phyloP scores from a whole-genome alignment of 805 yeast species.

The Candida lessepsii region DNA sequence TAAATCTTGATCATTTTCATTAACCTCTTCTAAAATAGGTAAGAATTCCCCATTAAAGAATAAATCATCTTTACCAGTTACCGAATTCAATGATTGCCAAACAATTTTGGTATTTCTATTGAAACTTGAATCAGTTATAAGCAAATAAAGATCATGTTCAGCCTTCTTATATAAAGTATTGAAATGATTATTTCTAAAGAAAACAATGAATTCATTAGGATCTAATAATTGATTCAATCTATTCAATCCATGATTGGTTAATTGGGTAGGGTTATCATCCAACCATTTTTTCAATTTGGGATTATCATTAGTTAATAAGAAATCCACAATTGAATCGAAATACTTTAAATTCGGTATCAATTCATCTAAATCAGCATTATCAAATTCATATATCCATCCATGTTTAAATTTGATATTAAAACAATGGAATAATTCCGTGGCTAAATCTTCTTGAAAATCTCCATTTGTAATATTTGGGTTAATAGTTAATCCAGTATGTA shows the following conservation, averaged over 20 bases:
- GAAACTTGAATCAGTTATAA: conserved; percentile 77
- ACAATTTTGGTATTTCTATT: conserved; percentile 50
- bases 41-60: conserved; percentile 67
- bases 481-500: conserved; percentile 69
- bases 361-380: conserved; percentile 3
- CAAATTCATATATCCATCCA: conserved; percentile 61
- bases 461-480: conserved; percentile 63
- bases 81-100: conserved; percentile 77
- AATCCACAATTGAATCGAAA: conserved; percentile 59
- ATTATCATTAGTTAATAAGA: conserved; percentile 35
- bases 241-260: conserved; percentile 66
- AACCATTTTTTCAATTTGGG: conserved; percentile 35
- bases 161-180: conserved; percentile 60
- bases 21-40: conserved; percentile 34
- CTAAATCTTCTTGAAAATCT: conserved; percentile 48
- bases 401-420: conserved; percentile 68
- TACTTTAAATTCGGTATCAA: conserved; percentile 12
- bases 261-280: conserved; percentile 65
- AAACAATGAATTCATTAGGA: conserved; percentile 59
- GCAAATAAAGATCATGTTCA: conserved; percentile 50
- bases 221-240: conserved; percentile 44
- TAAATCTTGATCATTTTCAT: conserved; percentile 22
- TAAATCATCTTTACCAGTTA: conserved; percentile 66
- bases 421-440: conserved; percentile 54
- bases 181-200: conserved; percentile 91